Percentiles rank a stretch among this genome's conserved stretches.
phyloP scores from a whole-genome alignment of 495 filamentous ascomycete species.

The Amphirosellinia nigrospora region DNA sequence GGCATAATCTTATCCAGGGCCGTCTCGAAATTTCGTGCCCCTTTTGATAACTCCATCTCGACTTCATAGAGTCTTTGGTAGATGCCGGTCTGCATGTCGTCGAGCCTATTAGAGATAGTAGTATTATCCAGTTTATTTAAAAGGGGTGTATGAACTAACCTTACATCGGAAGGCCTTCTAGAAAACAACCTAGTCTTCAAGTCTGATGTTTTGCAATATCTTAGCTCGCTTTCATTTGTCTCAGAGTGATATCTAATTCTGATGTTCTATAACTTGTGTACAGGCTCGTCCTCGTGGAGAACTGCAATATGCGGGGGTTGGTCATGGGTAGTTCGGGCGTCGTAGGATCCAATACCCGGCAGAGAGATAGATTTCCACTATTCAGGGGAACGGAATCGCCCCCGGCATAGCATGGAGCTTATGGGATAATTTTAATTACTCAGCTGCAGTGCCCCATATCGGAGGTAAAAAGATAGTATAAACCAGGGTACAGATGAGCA shows the following conservation, averaged over 20 bases:
- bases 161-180: not conserved
- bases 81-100: too few species aligned
- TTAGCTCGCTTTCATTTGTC: not conserved
- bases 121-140: too few species aligned
- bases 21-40: not conserved
- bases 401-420: constrained; percentile 21
- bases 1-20: not conserved
- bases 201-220: not conserved
- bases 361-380: constrained; percentile 19
- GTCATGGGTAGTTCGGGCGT: not conserved
- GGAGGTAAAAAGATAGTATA: constrained; percentile 20
- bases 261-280: not conserved
- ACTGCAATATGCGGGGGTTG: constrained; percentile 11
- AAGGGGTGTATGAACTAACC: too few species aligned
- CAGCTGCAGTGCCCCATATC: constrained; percentile 18
- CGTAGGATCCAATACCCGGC: constrained; percentile 22
- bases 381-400: constrained; percentile 13
- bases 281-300: not conserved
- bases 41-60: not conserved
- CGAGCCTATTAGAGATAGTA: too few species aligned
- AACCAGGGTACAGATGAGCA: not conserved
- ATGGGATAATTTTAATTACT: constrained; percentile 21
- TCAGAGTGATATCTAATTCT: not conserved
- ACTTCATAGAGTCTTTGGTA: too few species aligned
- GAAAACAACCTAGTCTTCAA: not conserved